Percentiles rank a stretch among this genome's conserved stretches.
phyloP scores from a whole-genome alignment of 2,329 filamentous ascomycete genomes.

The Rhynchosporium secalis region DNA sequence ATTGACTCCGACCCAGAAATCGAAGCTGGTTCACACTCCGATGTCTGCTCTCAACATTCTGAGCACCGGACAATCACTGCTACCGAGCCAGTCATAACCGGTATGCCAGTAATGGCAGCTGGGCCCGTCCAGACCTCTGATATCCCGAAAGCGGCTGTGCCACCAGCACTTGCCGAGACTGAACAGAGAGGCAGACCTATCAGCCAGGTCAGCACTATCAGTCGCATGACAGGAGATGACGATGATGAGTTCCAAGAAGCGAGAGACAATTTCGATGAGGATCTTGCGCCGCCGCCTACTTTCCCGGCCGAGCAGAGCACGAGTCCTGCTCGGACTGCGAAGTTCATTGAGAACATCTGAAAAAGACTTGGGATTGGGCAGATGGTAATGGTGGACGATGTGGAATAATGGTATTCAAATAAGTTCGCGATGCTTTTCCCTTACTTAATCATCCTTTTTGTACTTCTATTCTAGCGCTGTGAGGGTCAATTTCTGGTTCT shows the following conservation, averaged over 20 bases:
- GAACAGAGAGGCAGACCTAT: conserved; percentile 15
- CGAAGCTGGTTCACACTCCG: conserved; percentile 3
- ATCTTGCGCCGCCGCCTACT: conserved; percentile 41
- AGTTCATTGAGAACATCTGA: conserved; percentile 58
- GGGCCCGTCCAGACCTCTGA: not conserved
- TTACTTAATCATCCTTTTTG: too few species aligned
- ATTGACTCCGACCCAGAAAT: conserved; percentile 12
- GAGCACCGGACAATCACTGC: not conserved
- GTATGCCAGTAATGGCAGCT: not conserved
- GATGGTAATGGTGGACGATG: not conserved
- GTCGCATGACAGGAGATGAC: conserved; percentile 27
- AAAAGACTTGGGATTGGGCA: not conserved
- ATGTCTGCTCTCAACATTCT: not conserved
- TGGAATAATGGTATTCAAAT: not conserved
- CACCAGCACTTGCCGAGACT: conserved; percentile 10
- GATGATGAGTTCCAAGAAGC: conserved; percentile 54
- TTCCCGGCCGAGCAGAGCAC: conserved; percentile 42
- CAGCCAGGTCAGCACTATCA: conserved; percentile 21
- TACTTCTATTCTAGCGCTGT: conserved; percentile 10
- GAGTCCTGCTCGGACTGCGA: conserved; percentile 58
- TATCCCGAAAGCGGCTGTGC: not conserved
- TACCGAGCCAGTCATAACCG: conserved; percentile 11
- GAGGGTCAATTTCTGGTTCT: not conserved
- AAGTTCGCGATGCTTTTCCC: not conserved
- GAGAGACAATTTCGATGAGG: conserved; percentile 46